These are phyloP conservation scores for Zymoseptoria ardabiliae DNA, from an alignment of 2,329 filamentous ascomycete species.

Conservation along the genomic window DNA sequence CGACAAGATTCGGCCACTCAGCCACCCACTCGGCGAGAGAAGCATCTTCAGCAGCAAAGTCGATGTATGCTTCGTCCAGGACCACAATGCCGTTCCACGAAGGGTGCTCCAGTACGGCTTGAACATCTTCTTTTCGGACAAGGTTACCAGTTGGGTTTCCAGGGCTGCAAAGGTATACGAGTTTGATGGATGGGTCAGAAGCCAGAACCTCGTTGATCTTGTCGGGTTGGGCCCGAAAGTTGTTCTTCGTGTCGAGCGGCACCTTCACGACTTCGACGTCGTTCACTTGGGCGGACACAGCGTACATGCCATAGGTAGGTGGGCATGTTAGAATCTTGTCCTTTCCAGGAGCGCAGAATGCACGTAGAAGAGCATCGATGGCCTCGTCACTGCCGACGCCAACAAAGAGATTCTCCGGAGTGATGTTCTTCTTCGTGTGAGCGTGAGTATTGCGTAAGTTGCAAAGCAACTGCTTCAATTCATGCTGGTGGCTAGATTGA, in stretches of 20 bases:
- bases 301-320: constrained; percentile 98
- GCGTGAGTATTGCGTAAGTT: constrained; percentile 75
- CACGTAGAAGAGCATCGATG: constrained; percentile 86
- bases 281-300: constrained; percentile 88
- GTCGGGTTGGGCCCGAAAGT: constrained; percentile 66
- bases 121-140: constrained; percentile 67
- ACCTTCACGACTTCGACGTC: constrained; percentile 80
- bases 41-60: constrained; percentile 73
- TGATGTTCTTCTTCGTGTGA: constrained; percentile 67
- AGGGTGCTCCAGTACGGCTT: constrained; percentile 68
- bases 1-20: constrained; percentile 90
- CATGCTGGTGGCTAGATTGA: constrained; percentile 62
- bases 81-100: constrained; percentile 94
- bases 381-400: constrained; percentile 95
- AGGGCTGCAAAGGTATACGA: constrained; percentile 88
- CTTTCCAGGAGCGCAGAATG: constrained; percentile 79
- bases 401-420: constrained; percentile 80
- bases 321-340: constrained; percentile 94
- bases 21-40: constrained; percentile 86
- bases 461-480: constrained; percentile 82
- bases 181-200: constrained; percentile 62
- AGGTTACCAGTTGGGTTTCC: constrained; percentile 86
- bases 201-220: constrained; percentile 61
- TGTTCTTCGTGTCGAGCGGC: constrained; percentile 65
- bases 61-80: constrained; percentile 92